Percentiles rank a stretch among this genome's conserved stretches.
Conservation (phyloP, 306 rosid genomes). For the Crotalaria pallida region DNA sequence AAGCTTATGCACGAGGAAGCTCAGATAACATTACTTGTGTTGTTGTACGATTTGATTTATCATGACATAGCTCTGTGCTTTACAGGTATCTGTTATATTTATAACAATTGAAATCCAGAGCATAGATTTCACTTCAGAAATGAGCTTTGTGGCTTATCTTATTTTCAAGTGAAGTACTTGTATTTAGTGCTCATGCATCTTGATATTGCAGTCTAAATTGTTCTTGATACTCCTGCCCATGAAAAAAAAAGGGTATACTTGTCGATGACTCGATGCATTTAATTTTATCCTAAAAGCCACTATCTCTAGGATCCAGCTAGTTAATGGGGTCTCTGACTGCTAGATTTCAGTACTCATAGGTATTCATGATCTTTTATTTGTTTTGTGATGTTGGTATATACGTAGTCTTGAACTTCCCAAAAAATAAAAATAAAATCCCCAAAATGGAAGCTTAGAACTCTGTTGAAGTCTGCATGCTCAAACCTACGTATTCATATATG, state of each 20-base stretch:
- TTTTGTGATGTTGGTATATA: neutral
- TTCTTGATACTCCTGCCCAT: slow-evolving; percentile 7
- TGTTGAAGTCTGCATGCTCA: slow-evolving; percentile 9
- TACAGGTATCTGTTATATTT: slow-evolving; percentile 20
- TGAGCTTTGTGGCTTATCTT: neutral
- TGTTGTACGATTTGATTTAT: slow-evolving; percentile 66
- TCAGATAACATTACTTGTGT: slow-evolving; percentile 87
- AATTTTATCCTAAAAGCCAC: slow-evolving; percentile 1
- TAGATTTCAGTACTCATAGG: neutral
- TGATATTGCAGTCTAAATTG: slow-evolving; percentile 27
- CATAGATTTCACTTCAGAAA: neutral
- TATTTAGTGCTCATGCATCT: neutral
- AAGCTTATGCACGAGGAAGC: slow-evolving; percentile 77
- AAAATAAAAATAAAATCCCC: neutral
- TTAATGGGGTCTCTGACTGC: slow-evolving; percentile 12
- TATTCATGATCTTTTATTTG: slow-evolving; percentile 9
- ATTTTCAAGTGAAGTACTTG: neutral
- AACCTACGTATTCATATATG: neutral
- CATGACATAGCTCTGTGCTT: slow-evolving; percentile 31
- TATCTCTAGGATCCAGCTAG: slow-evolving; percentile 10
- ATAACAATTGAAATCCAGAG: slow-evolving; percentile 11
- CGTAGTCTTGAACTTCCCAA: neutral
- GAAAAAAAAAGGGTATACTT: neutral
- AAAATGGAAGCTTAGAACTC: neutral
- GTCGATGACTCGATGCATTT: slow-evolving; percentile 5